These are phyloP conservation scores for Dianthus caryophyllus DNA, from an alignment of 148 eudicot species.

Conservation along the genomic window DNA sequence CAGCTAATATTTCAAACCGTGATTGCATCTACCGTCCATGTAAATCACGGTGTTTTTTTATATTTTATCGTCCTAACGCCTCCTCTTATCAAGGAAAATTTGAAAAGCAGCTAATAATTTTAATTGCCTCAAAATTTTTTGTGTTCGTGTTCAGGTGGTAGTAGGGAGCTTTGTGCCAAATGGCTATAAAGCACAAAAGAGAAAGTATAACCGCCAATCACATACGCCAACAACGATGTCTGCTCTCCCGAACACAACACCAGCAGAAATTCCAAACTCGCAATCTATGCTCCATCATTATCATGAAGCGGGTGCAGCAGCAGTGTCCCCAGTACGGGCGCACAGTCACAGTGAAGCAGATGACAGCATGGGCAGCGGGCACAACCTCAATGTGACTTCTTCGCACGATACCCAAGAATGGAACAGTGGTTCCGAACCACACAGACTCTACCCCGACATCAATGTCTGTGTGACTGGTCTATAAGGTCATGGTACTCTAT, in stretches of 20 bases:
- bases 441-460: conserved; percentile 30
- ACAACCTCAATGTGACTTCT: conserved; percentile 7
- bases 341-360: conserved; percentile 33
- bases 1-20: too few species aligned
- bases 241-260: not conserved
- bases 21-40: too few species aligned
- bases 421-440: conserved; percentile 26
- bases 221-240: conserved; percentile 12
- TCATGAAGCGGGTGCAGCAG: conserved; percentile 12
- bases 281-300: conserved; percentile 3
- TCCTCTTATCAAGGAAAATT: too few species aligned
- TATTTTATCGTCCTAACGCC: too few species aligned
- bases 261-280: conserved; percentile 12
- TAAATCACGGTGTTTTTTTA: too few species aligned
- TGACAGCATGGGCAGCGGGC: conserved; percentile 24
- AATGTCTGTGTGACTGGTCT: conserved; percentile 27
- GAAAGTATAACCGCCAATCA: conserved; percentile 37
- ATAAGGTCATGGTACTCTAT: not conserved
- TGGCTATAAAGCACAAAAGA: conserved; percentile 32
- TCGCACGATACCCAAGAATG: conserved; percentile 28
- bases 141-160: conserved; percentile 39
- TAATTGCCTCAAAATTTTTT: too few species aligned
- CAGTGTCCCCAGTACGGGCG: conserved; percentile 3
- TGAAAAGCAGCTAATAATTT: too few species aligned
- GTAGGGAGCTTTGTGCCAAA: conserved; percentile 54